Evolutionary conservation across 805 yeast genomes (phyloP).

Genomic region (Candida nonsorbophila): DNA sequence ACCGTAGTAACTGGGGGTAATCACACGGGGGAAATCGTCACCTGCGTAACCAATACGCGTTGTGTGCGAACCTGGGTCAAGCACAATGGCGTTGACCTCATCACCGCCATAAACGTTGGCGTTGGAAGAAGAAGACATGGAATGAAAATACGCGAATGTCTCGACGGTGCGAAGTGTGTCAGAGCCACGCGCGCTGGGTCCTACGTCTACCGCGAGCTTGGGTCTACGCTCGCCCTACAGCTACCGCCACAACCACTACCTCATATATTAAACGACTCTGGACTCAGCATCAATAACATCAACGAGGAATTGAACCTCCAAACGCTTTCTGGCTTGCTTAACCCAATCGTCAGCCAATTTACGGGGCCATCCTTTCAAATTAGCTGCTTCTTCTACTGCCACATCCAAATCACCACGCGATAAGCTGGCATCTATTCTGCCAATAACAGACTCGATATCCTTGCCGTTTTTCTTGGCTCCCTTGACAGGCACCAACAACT

Average conservation of each 20-base stretch:
- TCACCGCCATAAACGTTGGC: slow-evolving; percentile 42
- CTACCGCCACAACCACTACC: too few relatives aligned
- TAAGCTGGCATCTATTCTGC: slow-evolving; percentile 75
- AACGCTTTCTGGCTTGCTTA: slow-evolving; percentile 77
- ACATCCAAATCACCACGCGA: slow-evolving; percentile 70
- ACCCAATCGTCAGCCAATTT: slow-evolving; percentile 90
- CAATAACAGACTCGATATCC: slow-evolving; percentile 85
- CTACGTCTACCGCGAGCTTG: too few relatives aligned
- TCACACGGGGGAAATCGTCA: slow-evolving; percentile 76
- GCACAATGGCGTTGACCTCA: slow-evolving; percentile 85
- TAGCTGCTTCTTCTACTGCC: slow-evolving; percentile 90
- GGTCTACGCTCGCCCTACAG: too few relatives aligned
- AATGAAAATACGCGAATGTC: slow-evolving; percentile 1
- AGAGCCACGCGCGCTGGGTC: too few relatives aligned
- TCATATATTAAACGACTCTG: slow-evolving; percentile 35
- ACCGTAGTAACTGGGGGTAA: slow-evolving; percentile 64
- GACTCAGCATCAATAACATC: slow-evolving; percentile 64
- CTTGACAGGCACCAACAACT: slow-evolving; percentile 66
- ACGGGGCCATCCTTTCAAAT: slow-evolving; percentile 90
- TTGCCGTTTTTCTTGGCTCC: slow-evolving; percentile 72
- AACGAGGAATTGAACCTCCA: slow-evolving; percentile 80
- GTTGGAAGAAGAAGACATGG: slow-evolving; percentile 17
- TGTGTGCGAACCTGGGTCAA: slow-evolving; percentile 83
- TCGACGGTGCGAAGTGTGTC: not conserved
- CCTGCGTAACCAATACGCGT: slow-evolving; percentile 92